Evolutionary conservation across 176 grass and related monocot genomes (phyloP), one percentile per base, ranked within the genome.

Genomic region (Urochloa ruziziensis): DNA sequence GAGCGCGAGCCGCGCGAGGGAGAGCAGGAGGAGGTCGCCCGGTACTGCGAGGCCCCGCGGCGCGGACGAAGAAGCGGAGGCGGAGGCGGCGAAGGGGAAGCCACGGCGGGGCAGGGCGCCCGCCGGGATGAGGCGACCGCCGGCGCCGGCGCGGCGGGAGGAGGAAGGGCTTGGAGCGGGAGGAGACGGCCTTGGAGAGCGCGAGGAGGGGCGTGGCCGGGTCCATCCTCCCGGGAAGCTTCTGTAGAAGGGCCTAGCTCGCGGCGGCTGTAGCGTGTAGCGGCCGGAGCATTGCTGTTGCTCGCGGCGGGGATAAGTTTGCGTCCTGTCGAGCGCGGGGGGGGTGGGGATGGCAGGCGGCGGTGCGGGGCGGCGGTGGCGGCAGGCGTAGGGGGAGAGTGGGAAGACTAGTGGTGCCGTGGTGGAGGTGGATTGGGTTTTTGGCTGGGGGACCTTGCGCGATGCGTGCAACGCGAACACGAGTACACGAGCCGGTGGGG

Each of bases 121-220:
- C 21, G 58, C 23, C 10, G 75, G 12, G 47, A n/a, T n/a, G n/a
- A 32, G 78, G 56, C 30, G 28, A 51, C 47, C 7, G 62, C 52
- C 59, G 29, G 36, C 3, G 70, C 18, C 13, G 30, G 59, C 64
- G 82, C 40, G 82, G 82, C 73, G n/a, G 84, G 80, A 83, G 79
- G 91, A 80, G 80, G 82, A 65, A 85, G 77, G 77, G 62, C 71
- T 70, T 88, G 80, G 84, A 82, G 80, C 60, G 84, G 27, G 85
- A 62, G 59, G 67, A 87, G 40, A 94, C 62, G 58, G 89, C 87
- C 73, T 87, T 95, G 72, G 93, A 96, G 77, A 99, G 85, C 48
- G 89, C 82, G 73, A 90, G 87, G n/a, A 92, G 72, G n/a, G 96
- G 93, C 54, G 87, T 33, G 43, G 93, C 74, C 51, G 83, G 83